Base-by-base conservation (phyloP, 2,329 filamentous ascomycete genomes). In the Fulvia fulva region DNA sequence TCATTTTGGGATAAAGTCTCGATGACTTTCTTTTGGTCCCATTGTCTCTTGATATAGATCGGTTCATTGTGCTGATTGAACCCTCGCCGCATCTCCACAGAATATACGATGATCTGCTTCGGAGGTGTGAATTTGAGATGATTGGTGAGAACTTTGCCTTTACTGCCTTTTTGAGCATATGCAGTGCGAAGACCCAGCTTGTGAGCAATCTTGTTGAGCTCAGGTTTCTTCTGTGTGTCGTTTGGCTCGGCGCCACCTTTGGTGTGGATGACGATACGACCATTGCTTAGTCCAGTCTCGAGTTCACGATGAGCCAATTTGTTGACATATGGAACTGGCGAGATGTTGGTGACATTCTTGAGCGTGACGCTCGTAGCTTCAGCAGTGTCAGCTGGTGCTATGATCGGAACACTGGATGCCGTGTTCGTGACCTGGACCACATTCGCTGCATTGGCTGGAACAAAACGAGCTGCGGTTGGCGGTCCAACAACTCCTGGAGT, bases 121-220 rank as follows among this genome's bases (percentile, higher is more conserved):
- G 60, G 60, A 7, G 28, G 37, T 6, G 2, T 12, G 8, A 64
- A 49, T 1, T 6, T 21, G 37, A 64, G 19, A 12, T 55, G 51
- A 41, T 64, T 64, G 34, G 62, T 60, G 8, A 44, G 9, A 16
- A 60, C 22, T n/a, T 44, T 45, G 19, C 3, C 21, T 19, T 22
- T 7, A 26, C 6, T 5, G 9, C 30, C 51, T 8, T n/a, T 21
- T 8, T 12, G 25, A 21, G 44, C 44, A 26, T 55, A 55, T 1
- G 21, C 16, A 14, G 37, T 52, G 37, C 57, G 57, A 34, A 59
- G 52, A 9, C 52, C 52, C 9, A 26, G 23, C 16, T 26, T n/a
- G 3, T 14, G 23, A 21, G 23, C 19, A 30, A 54, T 30, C 23
- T 28, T 25, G 3, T 46, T 1, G 19, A 30, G 19, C 25, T n/a